Percentiles rank a stretch among this genome's conserved stretches.
Evolutionary conservation across 164 flowering plant species (phyloP).

Genomic region (Protea cynaroides): DNA sequence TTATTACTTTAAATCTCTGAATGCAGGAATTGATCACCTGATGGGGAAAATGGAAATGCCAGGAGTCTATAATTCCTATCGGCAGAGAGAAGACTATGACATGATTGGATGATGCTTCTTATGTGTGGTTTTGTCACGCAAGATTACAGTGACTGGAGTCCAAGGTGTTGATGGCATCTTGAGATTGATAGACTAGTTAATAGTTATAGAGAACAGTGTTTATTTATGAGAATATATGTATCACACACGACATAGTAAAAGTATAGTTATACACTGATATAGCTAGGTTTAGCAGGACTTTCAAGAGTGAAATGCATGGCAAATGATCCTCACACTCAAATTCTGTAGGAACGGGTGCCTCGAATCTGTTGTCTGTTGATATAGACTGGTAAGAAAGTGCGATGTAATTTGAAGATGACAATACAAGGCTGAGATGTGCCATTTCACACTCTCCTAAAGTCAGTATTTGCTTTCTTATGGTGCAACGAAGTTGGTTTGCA

Average conservation of each 20-base stretch:
- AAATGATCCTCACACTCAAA: too few relatives aligned
- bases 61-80: conserved; percentile 44
- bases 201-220: conserved; percentile 15
- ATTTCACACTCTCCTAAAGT: too few relatives aligned
- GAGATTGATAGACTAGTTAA: conserved; percentile 22
- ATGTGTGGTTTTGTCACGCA: conserved; percentile 1
- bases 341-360: too few relatives aligned
- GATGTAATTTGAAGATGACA: too few relatives aligned
- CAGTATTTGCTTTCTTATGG: too few relatives aligned
- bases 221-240: conserved; percentile 8
- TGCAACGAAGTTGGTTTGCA: too few relatives aligned
- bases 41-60: conserved; percentile 60
- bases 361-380: too few relatives aligned
- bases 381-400: too few relatives aligned
- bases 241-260: conserved; percentile 7
- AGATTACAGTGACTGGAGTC: conserved; percentile 2
- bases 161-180: conserved; percentile 14
- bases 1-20: neutral
- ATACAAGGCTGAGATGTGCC: too few relatives aligned
- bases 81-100: conserved; percentile 51
- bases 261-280: conserved; percentile 10
- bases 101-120: conserved; percentile 41
- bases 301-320: neutral
- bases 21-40: conserved; percentile 64
- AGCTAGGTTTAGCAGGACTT: conserved; percentile 6